These are phyloP conservation scores for Sanghuangporus sanghuang DNA, from an alignment of 1,284 basidiomycete species.

Conservation along the genomic window DNA sequence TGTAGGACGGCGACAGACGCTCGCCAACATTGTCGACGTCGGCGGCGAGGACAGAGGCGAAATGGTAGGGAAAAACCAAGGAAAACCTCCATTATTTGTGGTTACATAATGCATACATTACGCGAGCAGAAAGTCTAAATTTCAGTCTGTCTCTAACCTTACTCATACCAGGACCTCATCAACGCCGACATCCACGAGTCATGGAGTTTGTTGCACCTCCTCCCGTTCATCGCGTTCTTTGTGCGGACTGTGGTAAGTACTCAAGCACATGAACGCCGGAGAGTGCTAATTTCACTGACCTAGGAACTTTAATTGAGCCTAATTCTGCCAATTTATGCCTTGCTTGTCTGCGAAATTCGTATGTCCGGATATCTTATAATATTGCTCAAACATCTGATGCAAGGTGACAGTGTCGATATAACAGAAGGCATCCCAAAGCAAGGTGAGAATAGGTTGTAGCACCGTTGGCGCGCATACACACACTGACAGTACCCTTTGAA, in stretches of 20 bases:
- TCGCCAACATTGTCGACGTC: background rate
- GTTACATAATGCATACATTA: background rate
- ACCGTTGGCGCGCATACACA: conserved; percentile 1
- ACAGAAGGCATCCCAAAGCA: conserved; percentile 99
- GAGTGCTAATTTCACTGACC: background rate
- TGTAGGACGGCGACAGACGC: background rate
- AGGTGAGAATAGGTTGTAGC: conserved; percentile 40
- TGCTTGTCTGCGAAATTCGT: conserved; percentile 86
- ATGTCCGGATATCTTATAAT: conserved; percentile 25
- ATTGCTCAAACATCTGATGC: background rate
- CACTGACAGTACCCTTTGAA: conserved; percentile 26
- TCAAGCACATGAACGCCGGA: background rate
- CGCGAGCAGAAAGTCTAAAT: background rate
- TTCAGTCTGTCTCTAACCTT: background rate
- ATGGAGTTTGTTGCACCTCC: conserved; percentile 76
- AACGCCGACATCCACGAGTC: background rate
- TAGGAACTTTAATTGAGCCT: conserved; percentile 90
- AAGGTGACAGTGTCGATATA: conserved; percentile 74
- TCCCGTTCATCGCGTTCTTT: conserved; percentile 71
- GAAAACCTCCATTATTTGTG: no score
- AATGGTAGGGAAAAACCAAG: background rate
- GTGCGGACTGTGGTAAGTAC: conserved; percentile 72
- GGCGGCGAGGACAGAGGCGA: background rate
- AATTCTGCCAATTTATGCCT: conserved; percentile 97
- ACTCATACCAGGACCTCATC: background rate